These are phyloP conservation scores for Gaeumannomyces tritici DNA, from an alignment of 2,329 filamentous ascomycete species.

Conservation along the genomic window DNA sequence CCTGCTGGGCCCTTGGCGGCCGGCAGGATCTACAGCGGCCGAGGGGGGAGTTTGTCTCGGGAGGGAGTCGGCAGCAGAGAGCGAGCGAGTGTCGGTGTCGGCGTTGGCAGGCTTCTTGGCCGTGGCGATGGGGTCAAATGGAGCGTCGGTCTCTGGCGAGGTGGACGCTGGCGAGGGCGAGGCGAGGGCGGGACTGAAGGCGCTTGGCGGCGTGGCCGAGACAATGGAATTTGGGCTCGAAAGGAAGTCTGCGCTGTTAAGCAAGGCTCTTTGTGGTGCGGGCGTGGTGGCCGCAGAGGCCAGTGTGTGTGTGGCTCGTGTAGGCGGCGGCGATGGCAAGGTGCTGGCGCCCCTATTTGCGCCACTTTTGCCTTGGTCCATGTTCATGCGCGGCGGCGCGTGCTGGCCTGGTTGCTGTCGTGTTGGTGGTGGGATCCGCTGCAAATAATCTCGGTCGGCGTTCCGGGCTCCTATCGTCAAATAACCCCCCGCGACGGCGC, in stretches of 20 bases:
- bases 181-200: constrained; percentile 2
- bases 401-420: background rate
- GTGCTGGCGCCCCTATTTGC: background rate
- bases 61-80: background rate
- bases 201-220: constrained; percentile 1
- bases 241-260: background rate
- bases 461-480: background rate
- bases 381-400: background rate
- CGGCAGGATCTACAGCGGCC: background rate
- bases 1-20: background rate
- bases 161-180: constrained; percentile 3
- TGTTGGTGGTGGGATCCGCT: background rate
- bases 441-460: background rate
- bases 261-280: constrained; percentile 3
- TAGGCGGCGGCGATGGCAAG: constrained; percentile 1
- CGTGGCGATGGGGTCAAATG: background rate
- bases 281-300: background rate
- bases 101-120: background rate
- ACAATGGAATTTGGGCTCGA: constrained; percentile 3
- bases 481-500: too few relatives aligned
- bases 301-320: constrained; percentile 1
- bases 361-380: background rate
- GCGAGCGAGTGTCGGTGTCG: background rate
- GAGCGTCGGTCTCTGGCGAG: background rate
- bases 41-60: background rate